These are phyloP conservation scores for Halophytophthora polymorphica DNA, from an alignment of 352 stramenopile species.

Conservation along the genomic window DNA sequence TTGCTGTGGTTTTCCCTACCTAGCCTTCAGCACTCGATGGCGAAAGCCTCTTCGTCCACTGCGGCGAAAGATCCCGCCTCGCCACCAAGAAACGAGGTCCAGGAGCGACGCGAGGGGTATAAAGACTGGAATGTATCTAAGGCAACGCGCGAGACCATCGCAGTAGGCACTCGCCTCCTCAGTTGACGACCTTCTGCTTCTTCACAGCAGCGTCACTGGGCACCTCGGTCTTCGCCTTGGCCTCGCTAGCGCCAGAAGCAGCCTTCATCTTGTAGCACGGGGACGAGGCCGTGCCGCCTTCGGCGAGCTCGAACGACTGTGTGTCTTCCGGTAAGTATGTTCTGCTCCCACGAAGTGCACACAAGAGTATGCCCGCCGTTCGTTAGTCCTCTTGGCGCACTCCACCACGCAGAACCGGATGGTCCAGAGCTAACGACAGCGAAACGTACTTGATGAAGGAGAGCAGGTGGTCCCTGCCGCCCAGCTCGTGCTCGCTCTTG, in stretches of 20 bases:
- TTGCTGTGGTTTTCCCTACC: too few relatives aligned
- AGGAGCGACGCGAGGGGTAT: too few relatives aligned
- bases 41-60: too few relatives aligned
- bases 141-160: not conserved
- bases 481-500: conserved; percentile 73
- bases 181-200: conserved; percentile 37
- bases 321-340: conserved; percentile 40
- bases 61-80: too few relatives aligned
- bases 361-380: not conserved
- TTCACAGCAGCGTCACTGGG: conserved; percentile 23
- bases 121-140: too few relatives aligned
- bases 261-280: conserved; percentile 39
- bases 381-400: not conserved
- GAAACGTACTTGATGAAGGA: conserved; percentile 62
- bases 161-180: not conserved
- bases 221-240: conserved; percentile 23
- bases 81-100: too few relatives aligned
- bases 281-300: conserved; percentile 6
- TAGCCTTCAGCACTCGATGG: too few relatives aligned
- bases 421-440: not conserved
- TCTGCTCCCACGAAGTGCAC: conserved; percentile 9
- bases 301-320: conserved; percentile 25
- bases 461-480: conserved; percentile 61
- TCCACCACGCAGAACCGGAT: not conserved
- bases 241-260: conserved; percentile 8